phyloP scores from a whole-genome alignment of 495 filamentous ascomycete genomes.

The Penicillium goetzii region DNA sequence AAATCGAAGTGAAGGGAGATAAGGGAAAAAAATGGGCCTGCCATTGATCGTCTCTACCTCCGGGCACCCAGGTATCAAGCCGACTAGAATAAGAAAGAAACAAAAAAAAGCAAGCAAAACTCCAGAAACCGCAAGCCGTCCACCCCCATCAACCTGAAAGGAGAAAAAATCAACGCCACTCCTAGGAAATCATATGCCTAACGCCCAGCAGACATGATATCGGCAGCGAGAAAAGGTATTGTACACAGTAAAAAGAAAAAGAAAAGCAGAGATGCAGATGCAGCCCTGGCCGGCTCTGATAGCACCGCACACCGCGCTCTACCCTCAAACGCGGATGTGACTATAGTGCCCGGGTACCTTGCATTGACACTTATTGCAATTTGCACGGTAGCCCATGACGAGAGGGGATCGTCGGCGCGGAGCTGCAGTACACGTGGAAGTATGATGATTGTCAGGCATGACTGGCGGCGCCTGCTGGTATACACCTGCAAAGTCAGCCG shows the following conservation, averaged over 20 bases:
- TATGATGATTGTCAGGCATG: background rate
- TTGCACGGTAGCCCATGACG: conserved; percentile 81
- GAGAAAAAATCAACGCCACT: background rate
- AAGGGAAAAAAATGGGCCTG: background rate
- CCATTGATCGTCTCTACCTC: background rate
- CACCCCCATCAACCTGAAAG: background rate
- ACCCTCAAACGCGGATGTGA: conserved; percentile 62
- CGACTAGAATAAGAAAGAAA: background rate
- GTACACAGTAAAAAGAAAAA: background rate
- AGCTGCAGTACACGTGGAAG: background rate
- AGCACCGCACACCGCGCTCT: background rate
- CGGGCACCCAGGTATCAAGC: background rate
- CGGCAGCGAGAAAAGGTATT: background rate
- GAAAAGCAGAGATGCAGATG: background rate
- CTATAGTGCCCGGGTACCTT: conserved; percentile 87
- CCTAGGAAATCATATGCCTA: background rate
- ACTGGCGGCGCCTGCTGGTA: background rate
- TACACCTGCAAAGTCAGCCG: background rate
- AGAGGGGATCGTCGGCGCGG: conserved; percentile 63
- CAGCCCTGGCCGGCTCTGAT: background rate
- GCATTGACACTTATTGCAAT: conserved; percentile 82
- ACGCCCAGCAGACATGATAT: background rate
- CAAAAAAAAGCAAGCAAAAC: background rate
- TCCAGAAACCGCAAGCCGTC: background rate
- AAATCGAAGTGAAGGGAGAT: background rate